Conservation (phyloP, 1,139 yeast genomes). For the Wickerhamomyces sp. region DNA sequence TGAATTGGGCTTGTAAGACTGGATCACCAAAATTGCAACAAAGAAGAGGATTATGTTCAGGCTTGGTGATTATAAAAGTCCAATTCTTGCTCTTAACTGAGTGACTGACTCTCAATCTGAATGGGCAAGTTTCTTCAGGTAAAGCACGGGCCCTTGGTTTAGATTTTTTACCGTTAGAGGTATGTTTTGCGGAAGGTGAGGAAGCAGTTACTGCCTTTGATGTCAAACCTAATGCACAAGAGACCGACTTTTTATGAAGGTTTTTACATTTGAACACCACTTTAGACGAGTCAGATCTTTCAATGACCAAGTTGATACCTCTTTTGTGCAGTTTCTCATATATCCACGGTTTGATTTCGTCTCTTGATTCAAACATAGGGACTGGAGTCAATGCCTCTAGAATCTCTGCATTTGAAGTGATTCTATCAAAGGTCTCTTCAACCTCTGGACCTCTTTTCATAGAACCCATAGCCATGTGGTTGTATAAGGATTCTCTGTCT, state of each 20-base stretch:
- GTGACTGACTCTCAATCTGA: conserved; percentile 64
- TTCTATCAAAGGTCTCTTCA: conserved; percentile 5
- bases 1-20: conserved; percentile 2
- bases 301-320: conserved; percentile 63
- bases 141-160: conserved; percentile 14
- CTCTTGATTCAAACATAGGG: conserved; percentile 37
- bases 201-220: conserved; percentile 4
- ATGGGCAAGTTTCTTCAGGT: conserved; percentile 49
- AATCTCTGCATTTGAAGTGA: conserved; percentile 20
- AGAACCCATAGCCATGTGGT: not conserved
- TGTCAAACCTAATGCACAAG: conserved; percentile 9
- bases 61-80: conserved; percentile 41
- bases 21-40: conserved; percentile 22
- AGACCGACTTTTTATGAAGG: conserved; percentile 26
- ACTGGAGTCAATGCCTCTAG: conserved; percentile 26
- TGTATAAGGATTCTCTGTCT: too few relatives aligned
- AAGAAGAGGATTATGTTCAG: conserved; percentile 22
- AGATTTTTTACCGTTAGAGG: not conserved
- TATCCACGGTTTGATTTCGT: conserved; percentile 67
- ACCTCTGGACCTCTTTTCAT: not conserved
- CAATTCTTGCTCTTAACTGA: conserved; percentile 51
- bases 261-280: conserved; percentile 67
- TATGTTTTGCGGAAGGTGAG: not conserved
- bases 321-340: conserved; percentile 41
- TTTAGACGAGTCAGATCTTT: conserved; percentile 63